Percentiles rank a stretch among this genome's conserved stretches.
Conservation (phyloP, 2,329 filamentous ascomycete species). For the Trichoderma harzianum region DNA sequence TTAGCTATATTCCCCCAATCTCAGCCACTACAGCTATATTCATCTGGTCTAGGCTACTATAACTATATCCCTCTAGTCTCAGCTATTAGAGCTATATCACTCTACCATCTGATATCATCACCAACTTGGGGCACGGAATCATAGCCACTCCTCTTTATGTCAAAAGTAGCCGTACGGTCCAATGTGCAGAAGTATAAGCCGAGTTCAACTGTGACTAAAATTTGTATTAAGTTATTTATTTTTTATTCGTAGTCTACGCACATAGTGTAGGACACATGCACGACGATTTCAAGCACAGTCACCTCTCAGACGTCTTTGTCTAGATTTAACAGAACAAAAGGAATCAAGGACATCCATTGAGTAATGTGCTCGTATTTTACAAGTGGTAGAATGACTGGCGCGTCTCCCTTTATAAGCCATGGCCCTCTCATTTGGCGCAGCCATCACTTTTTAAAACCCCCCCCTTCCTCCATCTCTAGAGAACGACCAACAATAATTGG, state of each 20-base stretch:
- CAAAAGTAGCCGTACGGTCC: no score
- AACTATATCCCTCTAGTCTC: no score
- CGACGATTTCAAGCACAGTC: background rate
- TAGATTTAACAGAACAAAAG: conserved; percentile 45
- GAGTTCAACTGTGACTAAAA: background rate
- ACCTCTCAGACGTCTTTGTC: background rate
- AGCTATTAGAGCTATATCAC: no score
- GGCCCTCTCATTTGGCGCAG: conserved; percentile 46
- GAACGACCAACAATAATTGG: conserved; percentile 43
- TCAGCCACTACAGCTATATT: no score
- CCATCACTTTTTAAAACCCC: conserved; percentile 38
- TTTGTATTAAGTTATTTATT: background rate
- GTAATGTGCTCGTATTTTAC: conserved; percentile 62
- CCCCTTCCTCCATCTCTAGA: conserved; percentile 43
- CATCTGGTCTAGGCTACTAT: no score
- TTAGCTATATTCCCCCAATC: no score
- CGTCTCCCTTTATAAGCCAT: conserved; percentile 42
- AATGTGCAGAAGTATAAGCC: no score
- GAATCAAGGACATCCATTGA: conserved; percentile 60
- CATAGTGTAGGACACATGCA: background rate
- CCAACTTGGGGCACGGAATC: no score
- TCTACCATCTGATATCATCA: no score
- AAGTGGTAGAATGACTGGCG: conserved; percentile 52
- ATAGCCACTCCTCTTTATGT: no score
- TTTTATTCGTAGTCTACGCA: background rate